Conservation (phyloP, 148 eudicot genomes). For the Fagopyrum esculentum region DNA sequence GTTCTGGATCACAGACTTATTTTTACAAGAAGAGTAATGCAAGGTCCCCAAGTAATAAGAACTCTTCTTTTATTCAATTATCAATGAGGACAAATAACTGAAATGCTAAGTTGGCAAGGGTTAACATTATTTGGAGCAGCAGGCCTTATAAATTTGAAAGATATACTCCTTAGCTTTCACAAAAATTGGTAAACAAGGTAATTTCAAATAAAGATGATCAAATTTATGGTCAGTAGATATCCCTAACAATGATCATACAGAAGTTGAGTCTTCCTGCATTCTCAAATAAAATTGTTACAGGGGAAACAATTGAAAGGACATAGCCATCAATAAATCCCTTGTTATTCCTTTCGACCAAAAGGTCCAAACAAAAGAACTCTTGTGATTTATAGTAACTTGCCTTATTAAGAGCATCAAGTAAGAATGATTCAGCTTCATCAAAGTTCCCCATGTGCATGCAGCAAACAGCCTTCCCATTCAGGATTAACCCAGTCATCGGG, state of each 20-base stretch:
- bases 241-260: neutral
- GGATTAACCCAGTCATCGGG: slow-evolving; percentile 70
- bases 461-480: slow-evolving; percentile 95
- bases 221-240: neutral
- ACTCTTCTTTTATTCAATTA: neutral
- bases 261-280: neutral
- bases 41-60: neutral
- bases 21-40: neutral
- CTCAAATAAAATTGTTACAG: neutral
- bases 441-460: slow-evolving; percentile 98
- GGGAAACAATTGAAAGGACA: neutral
- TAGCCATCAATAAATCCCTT: neutral
- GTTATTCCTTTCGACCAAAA: neutral
- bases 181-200: neutral
- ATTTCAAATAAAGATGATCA: neutral
- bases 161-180: neutral
- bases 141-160: neutral
- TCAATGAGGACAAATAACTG: neutral
- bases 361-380: neutral
- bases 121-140: neutral
- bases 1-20: neutral
- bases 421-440: slow-evolving; percentile 81
- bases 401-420: slow-evolving; percentile 93
- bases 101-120: neutral
- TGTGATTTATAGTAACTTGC: slow-evolving; percentile 19